Evolutionary conservation across 345 rosid genomes (phyloP).

Genomic region (Populus simonii): DNA sequence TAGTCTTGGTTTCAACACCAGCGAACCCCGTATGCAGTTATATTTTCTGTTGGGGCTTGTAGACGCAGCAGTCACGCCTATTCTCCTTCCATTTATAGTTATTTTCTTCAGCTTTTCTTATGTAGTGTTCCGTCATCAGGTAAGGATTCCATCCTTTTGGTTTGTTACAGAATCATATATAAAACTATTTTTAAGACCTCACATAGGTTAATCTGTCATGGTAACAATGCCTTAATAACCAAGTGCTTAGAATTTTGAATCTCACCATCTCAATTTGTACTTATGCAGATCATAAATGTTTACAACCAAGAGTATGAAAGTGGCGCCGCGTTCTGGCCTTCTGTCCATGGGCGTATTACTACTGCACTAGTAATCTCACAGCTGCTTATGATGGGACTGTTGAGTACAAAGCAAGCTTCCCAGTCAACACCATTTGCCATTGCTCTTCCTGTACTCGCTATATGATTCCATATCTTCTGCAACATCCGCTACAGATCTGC

Average conservation of each 20-base stretch:
- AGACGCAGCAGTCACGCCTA: constrained; percentile 72
- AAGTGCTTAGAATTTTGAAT: too few species aligned
- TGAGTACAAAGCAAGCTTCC: constrained; percentile 66
- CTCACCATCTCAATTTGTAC: too few species aligned
- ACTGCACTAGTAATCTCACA: constrained; percentile 71
- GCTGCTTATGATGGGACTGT: constrained; percentile 73
- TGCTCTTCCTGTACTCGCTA: constrained; percentile 67
- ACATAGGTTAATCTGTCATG: too few species aligned
- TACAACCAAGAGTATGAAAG: constrained; percentile 88
- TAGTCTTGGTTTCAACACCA: constrained; percentile 52
- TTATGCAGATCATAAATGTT: constrained; percentile 78
- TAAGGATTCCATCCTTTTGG: constrained; percentile 19
- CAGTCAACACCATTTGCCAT: constrained; percentile 52
- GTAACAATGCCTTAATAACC: too few species aligned
- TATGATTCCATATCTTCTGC: constrained; percentile 80
- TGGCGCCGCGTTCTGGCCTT: constrained; percentile 95
- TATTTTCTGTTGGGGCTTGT: constrained; percentile 88
- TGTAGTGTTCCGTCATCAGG: constrained; percentile 90
- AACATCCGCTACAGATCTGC: constrained; percentile 91
- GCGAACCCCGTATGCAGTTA: constrained; percentile 82
- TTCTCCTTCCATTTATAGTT: constrained; percentile 81
- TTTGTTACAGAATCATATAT: neutral
- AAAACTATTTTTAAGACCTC: too few species aligned
- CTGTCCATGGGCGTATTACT: constrained; percentile 72
- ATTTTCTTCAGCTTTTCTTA: constrained; percentile 83